These are phyloP conservation scores for Pugionium dolabratum DNA, from an alignment of 345 rosid genomes.

Conservation along the genomic window DNA sequence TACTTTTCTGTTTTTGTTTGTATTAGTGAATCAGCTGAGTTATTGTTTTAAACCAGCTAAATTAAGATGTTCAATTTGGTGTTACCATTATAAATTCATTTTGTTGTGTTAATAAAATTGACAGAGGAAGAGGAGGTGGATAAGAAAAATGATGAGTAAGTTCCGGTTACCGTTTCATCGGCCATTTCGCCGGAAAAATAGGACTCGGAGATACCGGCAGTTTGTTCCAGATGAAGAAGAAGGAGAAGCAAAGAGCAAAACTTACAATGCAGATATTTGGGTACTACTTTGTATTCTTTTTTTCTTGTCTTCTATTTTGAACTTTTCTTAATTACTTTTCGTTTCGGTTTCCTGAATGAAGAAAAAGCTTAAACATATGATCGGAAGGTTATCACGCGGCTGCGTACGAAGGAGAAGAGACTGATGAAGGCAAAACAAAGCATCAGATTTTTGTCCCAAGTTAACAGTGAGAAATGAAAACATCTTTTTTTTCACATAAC, in stretches of 20 bases:
- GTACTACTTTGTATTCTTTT: constrained; percentile 13
- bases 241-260: constrained; percentile 25
- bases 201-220: constrained; percentile 24
- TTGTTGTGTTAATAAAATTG: constrained; percentile 3
- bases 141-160: constrained; percentile 28
- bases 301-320: background rate
- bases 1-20: background rate
- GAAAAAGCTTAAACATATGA: constrained; percentile 31
- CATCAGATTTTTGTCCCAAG: background rate
- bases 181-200: constrained; percentile 25
- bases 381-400: constrained; percentile 37
- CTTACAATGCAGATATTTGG: constrained; percentile 28
- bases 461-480: background rate
- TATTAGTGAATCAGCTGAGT: background rate
- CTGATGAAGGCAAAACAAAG: constrained; percentile 15
- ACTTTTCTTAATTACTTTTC: background rate
- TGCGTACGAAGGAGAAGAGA: constrained; percentile 32
- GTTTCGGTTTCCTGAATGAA: constrained; percentile 18
- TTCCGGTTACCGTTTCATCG: constrained; percentile 26
- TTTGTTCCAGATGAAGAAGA: constrained; percentile 38
- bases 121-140: constrained; percentile 35
- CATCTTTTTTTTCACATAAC: background rate
- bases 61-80: background rate
- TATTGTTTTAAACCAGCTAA: background rate
- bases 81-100: background rate